Conservation (phyloP, 345 rosid genomes). For the Psidium friedrichsthalianum region DNA sequence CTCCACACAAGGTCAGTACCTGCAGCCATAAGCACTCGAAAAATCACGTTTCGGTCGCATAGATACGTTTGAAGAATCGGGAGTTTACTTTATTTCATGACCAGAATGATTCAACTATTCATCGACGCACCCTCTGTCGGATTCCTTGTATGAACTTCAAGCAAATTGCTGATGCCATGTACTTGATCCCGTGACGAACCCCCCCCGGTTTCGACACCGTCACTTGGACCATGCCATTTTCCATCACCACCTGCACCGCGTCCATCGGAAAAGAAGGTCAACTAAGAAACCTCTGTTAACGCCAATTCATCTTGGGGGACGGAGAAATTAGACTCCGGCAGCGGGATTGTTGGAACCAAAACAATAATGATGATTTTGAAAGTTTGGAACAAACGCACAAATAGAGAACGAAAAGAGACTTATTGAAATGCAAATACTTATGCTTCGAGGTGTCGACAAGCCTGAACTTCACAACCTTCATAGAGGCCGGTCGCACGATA, state of each 20-base stretch:
- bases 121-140: conserved; percentile 30
- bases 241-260: conserved; percentile 29
- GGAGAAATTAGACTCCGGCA: no score
- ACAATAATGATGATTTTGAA: no score
- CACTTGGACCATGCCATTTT: conserved; percentile 37
- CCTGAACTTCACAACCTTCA: no score
- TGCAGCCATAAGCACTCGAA: not conserved
- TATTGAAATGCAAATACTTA: no score
- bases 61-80: not conserved
- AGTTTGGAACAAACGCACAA: no score
- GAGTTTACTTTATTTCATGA: not conserved
- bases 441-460: no score
- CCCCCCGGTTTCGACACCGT: conserved; percentile 41
- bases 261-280: not conserved
- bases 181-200: conserved; percentile 28
- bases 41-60: not conserved
- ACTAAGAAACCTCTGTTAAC: no score
- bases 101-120: not conserved
- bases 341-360: not conserved
- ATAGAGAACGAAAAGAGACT: no score
- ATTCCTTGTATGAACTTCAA: conserved; percentile 34
- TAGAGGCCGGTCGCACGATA: no score
- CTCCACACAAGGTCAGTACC: conserved; percentile 49
- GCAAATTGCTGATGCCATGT: conserved; percentile 40
- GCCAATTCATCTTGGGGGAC: no score